Percentiles rank a stretch among this genome's conserved stretches.
Evolutionary conservation across 345 rosid genomes (phyloP).

Genomic region (Eucalyptus brandiana): DNA sequence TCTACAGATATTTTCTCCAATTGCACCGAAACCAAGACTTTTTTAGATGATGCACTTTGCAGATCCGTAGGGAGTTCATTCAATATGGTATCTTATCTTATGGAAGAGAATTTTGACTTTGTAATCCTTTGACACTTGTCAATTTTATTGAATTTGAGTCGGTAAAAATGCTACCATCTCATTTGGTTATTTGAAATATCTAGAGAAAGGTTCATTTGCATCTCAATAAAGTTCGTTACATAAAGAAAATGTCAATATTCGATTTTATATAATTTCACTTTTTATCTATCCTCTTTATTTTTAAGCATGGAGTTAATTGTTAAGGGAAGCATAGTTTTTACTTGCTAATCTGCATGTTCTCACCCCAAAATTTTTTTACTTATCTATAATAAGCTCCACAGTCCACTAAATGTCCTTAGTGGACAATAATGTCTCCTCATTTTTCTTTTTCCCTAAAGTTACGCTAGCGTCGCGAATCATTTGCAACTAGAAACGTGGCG

Average conservation of each 20-base stretch:
- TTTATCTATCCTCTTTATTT: neutral
- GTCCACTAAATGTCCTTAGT: neutral
- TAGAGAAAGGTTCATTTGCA: neutral
- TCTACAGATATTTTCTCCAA: neutral
- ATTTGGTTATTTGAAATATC: neutral
- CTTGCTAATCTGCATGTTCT: neutral
- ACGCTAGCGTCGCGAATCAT: accelerated
- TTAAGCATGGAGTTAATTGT: neutral
- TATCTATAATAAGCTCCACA: neutral
- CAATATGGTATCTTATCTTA: neutral
- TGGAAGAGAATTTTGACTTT: neutral
- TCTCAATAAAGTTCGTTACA: neutral
- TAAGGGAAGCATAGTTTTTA: neutral
- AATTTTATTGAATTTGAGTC: neutral
- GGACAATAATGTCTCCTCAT: neutral
- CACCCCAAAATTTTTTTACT: neutral
- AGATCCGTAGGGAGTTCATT: neutral
- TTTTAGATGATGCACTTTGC: accelerated
- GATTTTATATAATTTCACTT: neutral
- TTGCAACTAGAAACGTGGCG: accelerated
- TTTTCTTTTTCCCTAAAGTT: neutral
- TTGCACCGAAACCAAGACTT: neutral
- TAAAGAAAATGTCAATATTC: neutral
- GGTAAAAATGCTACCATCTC: neutral
- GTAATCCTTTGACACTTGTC: neutral